Base-by-base conservation (phyloP, 2,329 filamentous ascomycete species). In the Zelopaecilomyces penicillatus region DNA sequence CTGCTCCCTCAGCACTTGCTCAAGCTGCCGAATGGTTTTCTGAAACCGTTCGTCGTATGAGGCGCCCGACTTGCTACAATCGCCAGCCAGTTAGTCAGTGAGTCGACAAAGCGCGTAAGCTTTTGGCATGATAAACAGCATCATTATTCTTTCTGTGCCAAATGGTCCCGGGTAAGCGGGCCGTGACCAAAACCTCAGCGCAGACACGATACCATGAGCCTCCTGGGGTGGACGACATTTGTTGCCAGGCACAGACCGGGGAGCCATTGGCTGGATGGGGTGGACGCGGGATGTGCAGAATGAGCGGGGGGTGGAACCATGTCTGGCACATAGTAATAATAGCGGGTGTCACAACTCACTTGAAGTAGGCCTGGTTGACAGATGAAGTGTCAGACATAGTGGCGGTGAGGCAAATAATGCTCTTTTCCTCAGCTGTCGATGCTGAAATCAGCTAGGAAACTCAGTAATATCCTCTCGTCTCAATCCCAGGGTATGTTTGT, bases 21-120 rank as follows among this genome's bases (percentile, higher is more conserved):
- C 70, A n/a, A 87, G 65, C 52, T 70, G 68, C 32, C 66, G 61
- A 39, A 78, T 67, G 9, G 73, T 69, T 54, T 74, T 73, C 41
- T 69, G 67, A 52, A 78, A 78, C 46, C 73, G 75, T 34, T 62
- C 56, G 53, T 85, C 80, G 41, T 62, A 65, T 9, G 60, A 52
- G 11, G 51, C 41, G 30, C 55, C 60, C 43, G 62, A 53, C 47
- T 60, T 57, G 39, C 60, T 63, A 39, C 43, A 37, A 37, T 47
- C 6, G 31, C 38, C 36, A 31, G 32, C 36, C 19, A 19, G 32
- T 41, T 42, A 45, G 45, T 42, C 38, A 42, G 41, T 10, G 31
- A 37, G 30, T n/a, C 29, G n/a, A 10, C 35, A 19, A 19, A 19
- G 19, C 19, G 19, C 19, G 19, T 19, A 19, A 19, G 19, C 19